A percentile compares a stretch with the other conserved stretches of the same genome.
Conservation (phyloP, 148 eudicot genomes). For the Diospyros lotus region DNA sequence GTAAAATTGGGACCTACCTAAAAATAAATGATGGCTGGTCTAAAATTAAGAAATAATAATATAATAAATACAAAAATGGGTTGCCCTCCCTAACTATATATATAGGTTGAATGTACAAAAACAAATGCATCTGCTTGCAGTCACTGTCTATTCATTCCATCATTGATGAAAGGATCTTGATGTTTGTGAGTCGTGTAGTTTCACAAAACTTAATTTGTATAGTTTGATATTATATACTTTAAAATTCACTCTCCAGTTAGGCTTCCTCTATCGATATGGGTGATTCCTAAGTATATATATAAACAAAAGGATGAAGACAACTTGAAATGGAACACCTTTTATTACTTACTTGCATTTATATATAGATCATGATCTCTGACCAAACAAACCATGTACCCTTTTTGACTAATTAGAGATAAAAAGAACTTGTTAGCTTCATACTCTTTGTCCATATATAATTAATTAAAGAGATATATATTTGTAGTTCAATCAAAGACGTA, state of each 20-base stretch:
- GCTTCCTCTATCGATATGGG: too few species aligned
- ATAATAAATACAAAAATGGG: too few species aligned
- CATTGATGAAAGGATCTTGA: not conserved
- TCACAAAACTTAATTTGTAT: not conserved
- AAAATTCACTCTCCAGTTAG: too few species aligned
- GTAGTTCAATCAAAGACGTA: not conserved
- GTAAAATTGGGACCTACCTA: too few species aligned
- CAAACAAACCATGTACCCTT: not conserved
- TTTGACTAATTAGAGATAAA: not conserved
- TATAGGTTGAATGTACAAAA: too few species aligned
- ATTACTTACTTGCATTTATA: too few species aligned
- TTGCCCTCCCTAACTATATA: too few species aligned
- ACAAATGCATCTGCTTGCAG: slow-evolving; percentile 5
- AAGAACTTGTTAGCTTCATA: not conserved
- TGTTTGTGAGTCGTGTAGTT: not conserved
- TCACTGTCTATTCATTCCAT: not conserved
- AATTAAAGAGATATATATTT: not conserved
- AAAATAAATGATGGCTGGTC: too few species aligned
- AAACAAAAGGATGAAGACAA: too few species aligned
- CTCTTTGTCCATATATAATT: not conserved
- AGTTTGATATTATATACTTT: not conserved
- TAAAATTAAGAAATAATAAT: too few species aligned
- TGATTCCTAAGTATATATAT: too few species aligned
- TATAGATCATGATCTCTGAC: not conserved
- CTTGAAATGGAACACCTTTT: too few species aligned